phyloP scores from a whole-genome alignment of 306 rosid species.

The Begonia loranthoides region DNA sequence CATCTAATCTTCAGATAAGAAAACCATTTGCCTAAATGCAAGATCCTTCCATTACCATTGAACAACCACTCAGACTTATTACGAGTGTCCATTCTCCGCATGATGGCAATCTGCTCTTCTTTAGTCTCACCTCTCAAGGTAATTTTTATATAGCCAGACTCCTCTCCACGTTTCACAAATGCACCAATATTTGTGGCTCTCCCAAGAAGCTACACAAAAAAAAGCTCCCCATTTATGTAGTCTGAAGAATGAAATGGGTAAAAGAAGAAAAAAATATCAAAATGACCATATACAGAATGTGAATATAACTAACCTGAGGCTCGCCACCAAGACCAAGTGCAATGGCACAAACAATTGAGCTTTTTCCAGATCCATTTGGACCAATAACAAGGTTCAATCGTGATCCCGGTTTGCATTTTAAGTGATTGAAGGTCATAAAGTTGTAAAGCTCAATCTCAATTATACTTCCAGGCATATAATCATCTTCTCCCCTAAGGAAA shows the following conservation, averaged over 20 bases:
- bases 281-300: background rate
- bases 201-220: slow-evolving; percentile 58
- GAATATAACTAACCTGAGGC: slow-evolving; percentile 67
- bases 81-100: slow-evolving; percentile 53
- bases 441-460: slow-evolving; percentile 75
- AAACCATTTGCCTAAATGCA: slow-evolving; percentile 1
- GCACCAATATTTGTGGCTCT: slow-evolving; percentile 72
- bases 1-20: background rate
- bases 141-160: slow-evolving; percentile 54
- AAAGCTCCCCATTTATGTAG: slow-evolving; percentile 13
- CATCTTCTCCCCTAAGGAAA: slow-evolving; percentile 78
- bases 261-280: background rate
- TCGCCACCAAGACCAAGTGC: slow-evolving; percentile 97
- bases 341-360: slow-evolving; percentile 95
- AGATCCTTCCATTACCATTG: slow-evolving; percentile 36
- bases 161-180: slow-evolving; percentile 88
- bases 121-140: slow-evolving; percentile 54
- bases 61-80: slow-evolving; percentile 86
- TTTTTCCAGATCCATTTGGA: slow-evolving; percentile 92
- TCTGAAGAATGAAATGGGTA: slow-evolving; percentile 2
- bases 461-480: slow-evolving; percentile 88
- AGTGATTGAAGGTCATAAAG: slow-evolving; percentile 76
- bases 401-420: slow-evolving; percentile 77
- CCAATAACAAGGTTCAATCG: slow-evolving; percentile 92
- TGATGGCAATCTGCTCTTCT: slow-evolving; percentile 39